Conservation (phyloP, 805 yeast species). For the Nakazawaea holstii region DNA sequence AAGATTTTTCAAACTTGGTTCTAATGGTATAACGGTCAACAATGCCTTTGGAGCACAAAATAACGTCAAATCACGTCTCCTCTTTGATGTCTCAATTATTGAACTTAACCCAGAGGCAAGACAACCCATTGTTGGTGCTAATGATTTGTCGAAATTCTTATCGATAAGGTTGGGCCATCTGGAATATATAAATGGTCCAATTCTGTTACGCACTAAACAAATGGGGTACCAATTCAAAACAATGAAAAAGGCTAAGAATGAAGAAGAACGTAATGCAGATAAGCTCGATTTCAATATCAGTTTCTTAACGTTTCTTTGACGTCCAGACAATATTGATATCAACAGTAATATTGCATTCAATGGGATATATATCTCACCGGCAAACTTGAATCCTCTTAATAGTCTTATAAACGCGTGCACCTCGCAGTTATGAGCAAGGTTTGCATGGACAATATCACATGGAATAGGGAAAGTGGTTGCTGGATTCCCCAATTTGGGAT, state of each 20-base stretch:
- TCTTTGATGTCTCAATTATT: slow-evolving; percentile 30
- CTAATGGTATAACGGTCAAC: slow-evolving; percentile 8
- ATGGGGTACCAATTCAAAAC: slow-evolving; percentile 42
- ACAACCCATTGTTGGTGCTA: slow-evolving; percentile 36
- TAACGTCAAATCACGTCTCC: slow-evolving; percentile 42
- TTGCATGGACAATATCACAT: slow-evolving; percentile 37
- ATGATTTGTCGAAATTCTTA: slow-evolving; percentile 30
- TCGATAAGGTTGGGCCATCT: slow-evolving; percentile 1
- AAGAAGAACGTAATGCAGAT: slow-evolving; percentile 33
- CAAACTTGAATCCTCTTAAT: slow-evolving; percentile 33
- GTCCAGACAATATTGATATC: slow-evolving; percentile 2
- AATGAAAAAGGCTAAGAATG: slow-evolving; percentile 37
- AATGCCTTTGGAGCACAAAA: slow-evolving; percentile 32
- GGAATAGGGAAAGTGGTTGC: slow-evolving; percentile 26
- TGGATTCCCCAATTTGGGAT: slow-evolving; percentile 27
- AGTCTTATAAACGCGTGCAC: slow-evolving; percentile 41
- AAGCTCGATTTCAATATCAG: slow-evolving; percentile 6
- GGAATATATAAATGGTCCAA: slow-evolving; percentile 27
- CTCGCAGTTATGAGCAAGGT: slow-evolving; percentile 34
- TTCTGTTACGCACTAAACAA: slow-evolving; percentile 34
- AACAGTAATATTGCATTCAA: slow-evolving; percentile 30
- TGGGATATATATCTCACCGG: slow-evolving; percentile 35
- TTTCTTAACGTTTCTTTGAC: slow-evolving; percentile 13
- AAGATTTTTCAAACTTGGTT: slow-evolving; percentile 4
- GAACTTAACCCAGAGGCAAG: slow-evolving; percentile 36